Evolutionary conservation across 1,139 yeast species (phyloP).

Genomic region (Pneumocystis oryctolagi): DNA sequence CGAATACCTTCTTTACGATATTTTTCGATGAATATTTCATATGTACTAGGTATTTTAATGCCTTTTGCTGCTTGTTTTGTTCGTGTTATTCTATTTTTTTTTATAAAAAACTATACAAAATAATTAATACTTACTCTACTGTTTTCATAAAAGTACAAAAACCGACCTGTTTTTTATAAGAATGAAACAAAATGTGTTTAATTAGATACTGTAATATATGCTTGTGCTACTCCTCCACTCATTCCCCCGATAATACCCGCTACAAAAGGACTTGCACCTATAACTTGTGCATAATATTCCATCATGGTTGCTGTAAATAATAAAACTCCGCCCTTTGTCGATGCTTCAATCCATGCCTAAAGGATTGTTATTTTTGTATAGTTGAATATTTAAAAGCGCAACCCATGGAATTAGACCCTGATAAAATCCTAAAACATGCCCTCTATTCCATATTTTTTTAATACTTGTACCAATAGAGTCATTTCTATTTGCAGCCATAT

Average conservation of each 20-base stretch:
- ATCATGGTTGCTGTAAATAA: slow-evolving; percentile 86
- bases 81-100: slow-evolving; percentile 46
- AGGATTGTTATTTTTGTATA: background rate
- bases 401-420: slow-evolving; percentile 95
- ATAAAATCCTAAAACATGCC: slow-evolving; percentile 81
- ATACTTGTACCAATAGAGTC: slow-evolving; percentile 55
- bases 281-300: slow-evolving; percentile 53
- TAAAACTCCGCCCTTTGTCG: slow-evolving; percentile 95
- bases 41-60: slow-evolving; percentile 54
- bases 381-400: background rate
- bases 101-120: slow-evolving; percentile 36
- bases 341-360: slow-evolving; percentile 93
- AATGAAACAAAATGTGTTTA: background rate
- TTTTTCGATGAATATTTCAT: slow-evolving; percentile 74
- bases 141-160: slow-evolving; percentile 89
- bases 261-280: slow-evolving; percentile 53
- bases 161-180: slow-evolving; percentile 38
- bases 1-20: slow-evolving; percentile 72
- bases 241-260: slow-evolving; percentile 88
- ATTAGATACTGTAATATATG: slow-evolving; percentile 80
- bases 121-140: slow-evolving; percentile 40
- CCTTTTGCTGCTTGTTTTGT: slow-evolving; percentile 66
- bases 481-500: slow-evolving; percentile 91
- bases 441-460: slow-evolving; percentile 75
- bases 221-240: slow-evolving; percentile 84